Evolutionary conservation across 805 yeast species (phyloP), one percentile per base, ranked within the genome.

Genomic region (Barnettozyma wickerhamii): DNA sequence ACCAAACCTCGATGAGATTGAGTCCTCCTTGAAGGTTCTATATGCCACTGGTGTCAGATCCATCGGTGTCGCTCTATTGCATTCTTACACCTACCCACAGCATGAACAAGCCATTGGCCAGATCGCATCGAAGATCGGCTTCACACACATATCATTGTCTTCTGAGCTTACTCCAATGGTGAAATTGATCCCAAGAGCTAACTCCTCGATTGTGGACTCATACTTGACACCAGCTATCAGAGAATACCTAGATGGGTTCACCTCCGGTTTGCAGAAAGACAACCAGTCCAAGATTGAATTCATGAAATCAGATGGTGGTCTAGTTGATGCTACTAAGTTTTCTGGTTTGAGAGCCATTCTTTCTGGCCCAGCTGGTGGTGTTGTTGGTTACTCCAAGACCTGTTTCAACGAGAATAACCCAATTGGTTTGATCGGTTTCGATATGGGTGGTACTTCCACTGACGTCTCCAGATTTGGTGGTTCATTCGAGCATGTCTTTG

Each of bases 311-410:
- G 96, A 91, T 60, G 98, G 98, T 43, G 98, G 98, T 3, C 72
- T 91, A 44, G 89, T 90, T 18, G 88, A 88, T 41, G 89, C 93
- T 54, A 69, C 77, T 18, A 73, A 77, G 36, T 91, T 91, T 59
- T 82, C 96, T 0, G 98, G 98, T 2, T 67, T 91, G 28, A 74
- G 79, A 51, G 95, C 98, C 4, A 84, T 91, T 36, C 64, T 91
- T 27, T 87, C 96, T 1, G 98, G 98, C 3, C 98, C 98, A 3
- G 98, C 98, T 9, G 98, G 98, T 29, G 98, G 98, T 37, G 95
- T 91, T 43, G 96, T 91, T 26, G 98, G 98, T 0, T 86, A 79
- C 52, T 86, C 96, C 0, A 73, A 77, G 38, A 90, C 98, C 0
- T 85, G 95, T 46, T 87, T 72, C 57, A 71, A 77, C 45, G 62